These are phyloP conservation scores for Paraconiothyrium brasiliense DNA, from an alignment of 2,329 filamentous ascomycete species.

Conservation along the genomic window DNA sequence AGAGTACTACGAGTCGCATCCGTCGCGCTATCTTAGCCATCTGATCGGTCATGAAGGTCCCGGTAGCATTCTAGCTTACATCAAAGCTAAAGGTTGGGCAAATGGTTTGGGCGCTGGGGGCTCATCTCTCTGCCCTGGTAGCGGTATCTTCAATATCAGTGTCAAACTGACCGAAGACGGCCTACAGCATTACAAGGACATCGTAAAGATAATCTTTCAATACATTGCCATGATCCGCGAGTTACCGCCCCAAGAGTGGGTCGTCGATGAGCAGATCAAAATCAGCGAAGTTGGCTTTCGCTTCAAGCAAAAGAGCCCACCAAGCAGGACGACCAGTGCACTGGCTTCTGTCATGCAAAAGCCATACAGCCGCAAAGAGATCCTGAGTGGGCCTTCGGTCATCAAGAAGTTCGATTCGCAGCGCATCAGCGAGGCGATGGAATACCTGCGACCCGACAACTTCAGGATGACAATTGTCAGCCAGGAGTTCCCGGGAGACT, in stretches of 20 bases:
- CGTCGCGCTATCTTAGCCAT: conserved; percentile 86
- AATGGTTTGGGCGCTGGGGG: conserved; percentile 82
- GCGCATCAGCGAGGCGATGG: conserved; percentile 77
- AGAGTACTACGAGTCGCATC: conserved; percentile 78
- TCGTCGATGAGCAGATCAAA: conserved; percentile 89
- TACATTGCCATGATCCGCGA: conserved; percentile 89
- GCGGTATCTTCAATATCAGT: conserved; percentile 80
- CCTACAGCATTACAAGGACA: conserved; percentile 80
- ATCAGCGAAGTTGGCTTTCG: conserved; percentile 94
- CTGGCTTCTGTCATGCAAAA: conserved; percentile 92
- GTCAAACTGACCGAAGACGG: conserved; percentile 87
- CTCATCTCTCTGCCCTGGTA: conserved; percentile 79
- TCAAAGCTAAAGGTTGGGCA: conserved; percentile 91
- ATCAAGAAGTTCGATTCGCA: conserved; percentile 82
- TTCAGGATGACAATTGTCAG: conserved; percentile 86
- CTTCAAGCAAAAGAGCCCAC: conserved; percentile 91
- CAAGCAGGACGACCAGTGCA: conserved; percentile 86
- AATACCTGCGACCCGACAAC: conserved; percentile 84
- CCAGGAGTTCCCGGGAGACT: conserved; percentile 82
- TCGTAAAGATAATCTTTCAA: conserved; percentile 86
- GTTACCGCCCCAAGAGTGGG: conserved; percentile 85
- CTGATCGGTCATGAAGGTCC: conserved; percentile 92
- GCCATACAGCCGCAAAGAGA: conserved; percentile 83
- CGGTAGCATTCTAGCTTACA: conserved; percentile 87
- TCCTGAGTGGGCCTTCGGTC: conserved; percentile 81